Evolutionary conservation across 306 rosid species (phyloP).

Genomic region (Sesbania bispinosa): DNA sequence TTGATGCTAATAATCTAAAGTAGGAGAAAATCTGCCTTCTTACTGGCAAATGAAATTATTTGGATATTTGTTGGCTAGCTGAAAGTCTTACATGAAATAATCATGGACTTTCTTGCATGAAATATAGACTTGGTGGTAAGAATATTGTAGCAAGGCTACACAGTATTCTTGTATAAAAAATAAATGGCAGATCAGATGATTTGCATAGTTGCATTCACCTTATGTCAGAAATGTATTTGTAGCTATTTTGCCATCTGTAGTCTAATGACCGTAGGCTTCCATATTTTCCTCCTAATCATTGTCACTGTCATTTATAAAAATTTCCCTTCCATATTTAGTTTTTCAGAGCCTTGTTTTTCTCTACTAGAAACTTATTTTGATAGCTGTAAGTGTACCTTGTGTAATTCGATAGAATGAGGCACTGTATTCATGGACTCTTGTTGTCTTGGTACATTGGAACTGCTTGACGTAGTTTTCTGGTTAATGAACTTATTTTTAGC

Average conservation of each 20-base stretch:
- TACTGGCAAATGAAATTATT: neutral
- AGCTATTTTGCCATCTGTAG: neutral
- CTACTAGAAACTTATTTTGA: no score
- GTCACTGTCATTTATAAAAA: neutral
- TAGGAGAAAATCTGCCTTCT: slow-evolving; percentile 16
- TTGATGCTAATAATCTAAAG: slow-evolving; percentile 33
- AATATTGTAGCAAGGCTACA: neutral
- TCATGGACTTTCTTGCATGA: neutral
- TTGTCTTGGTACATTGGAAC: no score
- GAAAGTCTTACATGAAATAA: neutral
- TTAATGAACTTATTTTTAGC: no score
- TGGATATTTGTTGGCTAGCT: neutral
- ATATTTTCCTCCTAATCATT: neutral
- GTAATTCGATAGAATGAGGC: no score
- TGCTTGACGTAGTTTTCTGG: no score
- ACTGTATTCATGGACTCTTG: no score
- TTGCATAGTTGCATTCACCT: neutral
- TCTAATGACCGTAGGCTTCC: neutral
- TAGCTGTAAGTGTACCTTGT: no score
- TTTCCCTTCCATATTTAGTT: no score
- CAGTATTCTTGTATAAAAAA: neutral
- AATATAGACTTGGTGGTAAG: neutral
- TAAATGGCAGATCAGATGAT: neutral
- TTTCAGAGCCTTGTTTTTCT: no score
- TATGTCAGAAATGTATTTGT: neutral